Base-by-base conservation (phyloP, 2,329 filamentous ascomycete species). In the Berkeleyomyces basicola region DNA sequence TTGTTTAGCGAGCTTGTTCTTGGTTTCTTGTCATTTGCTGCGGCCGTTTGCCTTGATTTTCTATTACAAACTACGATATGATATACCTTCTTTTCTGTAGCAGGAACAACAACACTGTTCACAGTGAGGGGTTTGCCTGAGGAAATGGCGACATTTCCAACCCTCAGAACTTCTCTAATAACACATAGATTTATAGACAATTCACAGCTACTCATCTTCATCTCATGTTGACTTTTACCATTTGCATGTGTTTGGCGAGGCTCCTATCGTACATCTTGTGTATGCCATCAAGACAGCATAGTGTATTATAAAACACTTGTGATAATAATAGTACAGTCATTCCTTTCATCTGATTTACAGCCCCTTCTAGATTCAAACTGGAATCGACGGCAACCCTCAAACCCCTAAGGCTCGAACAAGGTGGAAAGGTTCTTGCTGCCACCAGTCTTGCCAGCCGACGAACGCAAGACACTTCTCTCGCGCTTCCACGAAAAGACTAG, bases 401-500 rank as follows among this genome's bases (percentile, higher is more conserved):
- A 33, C 23, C 16, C 31, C 33, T 57, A 63, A 14, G 63, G 59
- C 63, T 67, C 64, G 55, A 67, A 67, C 31, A 67, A 39, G 7
- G 66, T 67, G 31, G 64, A 65, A 49, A 67, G 58, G 31, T 66
- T 63, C 59, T 59, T 66, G 58, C 61, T 59, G 23, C 59, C 61
- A 43, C 61, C 64, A 23, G 49, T 59, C 43, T 63, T 63, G 59
- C 58, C 64, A 10, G 64, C 58, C 11, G 64, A 65, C 36, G 64
- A 65, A 59, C 75, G 69, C 66, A 76, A 69, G 33, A 74, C 70
- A 64, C 72, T 72, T 64, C 74, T 71, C 71, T 77, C 75, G 72
- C 75, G 76, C 71, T 74, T 76, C 75, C 75, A 77, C 9, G 75
- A 74, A 66, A 72, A 72, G 64, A 95, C 89, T 69, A 92, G 78